A percentile compares a stretch with the other conserved stretches of the same genome.
phyloP scores from a whole-genome alignment of 2,329 filamentous ascomycete genomes.

The Coniella lustricola region DNA sequence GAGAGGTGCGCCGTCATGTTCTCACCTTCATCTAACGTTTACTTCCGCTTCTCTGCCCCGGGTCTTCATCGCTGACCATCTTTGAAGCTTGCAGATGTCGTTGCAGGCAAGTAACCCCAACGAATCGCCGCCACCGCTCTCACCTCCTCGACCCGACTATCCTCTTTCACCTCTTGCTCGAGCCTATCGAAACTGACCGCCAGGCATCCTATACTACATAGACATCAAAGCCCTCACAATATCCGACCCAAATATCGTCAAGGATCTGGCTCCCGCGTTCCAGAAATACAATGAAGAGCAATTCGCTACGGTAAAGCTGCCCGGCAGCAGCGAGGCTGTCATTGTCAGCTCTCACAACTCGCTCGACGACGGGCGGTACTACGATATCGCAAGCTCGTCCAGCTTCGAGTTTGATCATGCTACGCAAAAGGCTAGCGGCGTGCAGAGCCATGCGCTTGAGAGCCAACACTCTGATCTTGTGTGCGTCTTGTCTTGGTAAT shows the following conservation, averaged over 20 bases:
- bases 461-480: slow-evolving; percentile 71
- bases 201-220: slow-evolving; percentile 31
- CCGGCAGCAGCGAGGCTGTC: slow-evolving; percentile 74
- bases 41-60: not conserved
- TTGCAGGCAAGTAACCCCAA: slow-evolving; percentile 57
- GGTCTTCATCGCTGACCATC: slow-evolving; percentile 3
- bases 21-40: not conserved
- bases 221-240: slow-evolving; percentile 85
- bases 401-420: slow-evolving; percentile 85
- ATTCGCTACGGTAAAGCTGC: slow-evolving; percentile 80
- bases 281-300: slow-evolving; percentile 96
- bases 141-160: not conserved
- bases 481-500: slow-evolving; percentile 42
- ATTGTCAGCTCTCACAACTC: slow-evolving; percentile 83
- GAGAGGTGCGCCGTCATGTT: slow-evolving; percentile 62
- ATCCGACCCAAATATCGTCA: slow-evolving; percentile 59
- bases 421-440: slow-evolving; percentile 73
- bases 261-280: slow-evolving; percentile 74
- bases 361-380: slow-evolving; percentile 76
- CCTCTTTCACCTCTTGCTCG: not conserved
- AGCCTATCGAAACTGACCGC: slow-evolving; percentile 1
- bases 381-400: slow-evolving; percentile 78
- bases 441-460: slow-evolving; percentile 73
- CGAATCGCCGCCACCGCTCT: too few relatives aligned
- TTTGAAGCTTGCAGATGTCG: slow-evolving; percentile 72